Base-by-base conservation (phyloP, 148 eudicot genomes). In the Silene latifolia region DNA sequence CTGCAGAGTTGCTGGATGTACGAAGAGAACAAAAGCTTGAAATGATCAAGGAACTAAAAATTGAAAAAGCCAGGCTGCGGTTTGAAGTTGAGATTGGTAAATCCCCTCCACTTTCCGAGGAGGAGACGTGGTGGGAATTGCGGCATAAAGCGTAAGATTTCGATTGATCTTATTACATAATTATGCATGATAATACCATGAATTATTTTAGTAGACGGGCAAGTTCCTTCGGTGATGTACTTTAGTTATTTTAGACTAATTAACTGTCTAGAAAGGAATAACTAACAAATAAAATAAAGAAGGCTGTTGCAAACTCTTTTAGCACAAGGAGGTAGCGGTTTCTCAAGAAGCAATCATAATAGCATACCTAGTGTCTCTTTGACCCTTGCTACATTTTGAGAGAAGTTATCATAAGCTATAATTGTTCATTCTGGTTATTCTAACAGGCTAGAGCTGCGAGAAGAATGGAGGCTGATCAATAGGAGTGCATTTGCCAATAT, bases 31-130 rank as follows among this genome's bases (percentile, higher is more conserved):
- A 96, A 75, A 96, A 96, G 85, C 91, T 92, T 75, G 93, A 92
- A 87, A 92, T 96, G 89, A 88, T 90, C 23, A 87, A 87, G 79
- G 94, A 88, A 65, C 69, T 96, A 69, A 86, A 90, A 58, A 75
- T 67, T 17, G 98, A 90, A 80, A 85, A 87, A 77, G 92, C 97
- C 27, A 88, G 91, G 71, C 88, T 79, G 62, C 79, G 84, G 19
- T 87, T 96, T 81, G 99, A 96, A 83, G 83, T 86, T 63, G 99
- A 92, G 85, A 96, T 92, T 75, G 99, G 99, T 57, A 92, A 96
- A 90, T 85, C 98, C 44, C 99, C 99, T 69, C 94, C 93, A 74
- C 90, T 96, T 54, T 84, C 90, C 35, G 97, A 96, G 48, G 91
- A 96, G 78, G 94, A 89, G 78, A 82, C 86, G 70, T 92, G 90